A percentile compares a stretch with the other conserved stretches of the same genome.
phyloP scores from a whole-genome alignment of 148 eudicot genomes.

The Bassia scoparia region DNA sequence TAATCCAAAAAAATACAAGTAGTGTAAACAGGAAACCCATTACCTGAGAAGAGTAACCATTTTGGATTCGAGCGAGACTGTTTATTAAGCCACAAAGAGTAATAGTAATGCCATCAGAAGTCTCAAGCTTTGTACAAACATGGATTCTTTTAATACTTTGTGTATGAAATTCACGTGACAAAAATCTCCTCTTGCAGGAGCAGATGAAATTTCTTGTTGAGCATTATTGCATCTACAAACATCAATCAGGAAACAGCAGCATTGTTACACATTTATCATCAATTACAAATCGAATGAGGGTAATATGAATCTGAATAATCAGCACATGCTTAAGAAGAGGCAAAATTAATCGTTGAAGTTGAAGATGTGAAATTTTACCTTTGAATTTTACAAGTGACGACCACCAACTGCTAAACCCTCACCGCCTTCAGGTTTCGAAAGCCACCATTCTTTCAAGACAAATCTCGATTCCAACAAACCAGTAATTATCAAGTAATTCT shows the following conservation, averaged over 20 bases:
- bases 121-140: slow-evolving; percentile 49
- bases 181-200: slow-evolving; percentile 23
- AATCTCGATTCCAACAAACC: slow-evolving; percentile 12
- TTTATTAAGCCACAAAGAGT: slow-evolving; percentile 44
- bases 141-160: slow-evolving; percentile 36
- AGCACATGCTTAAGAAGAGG: too few relatives aligned
- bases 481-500: too few relatives aligned
- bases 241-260: slow-evolving; percentile 1
- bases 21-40: too few relatives aligned
- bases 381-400: slow-evolving; percentile 12
- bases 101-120: slow-evolving; percentile 52
- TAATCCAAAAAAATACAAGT: too few relatives aligned
- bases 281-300: too few relatives aligned
- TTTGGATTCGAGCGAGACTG: slow-evolving; percentile 43
- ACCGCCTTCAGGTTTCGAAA: slow-evolving; percentile 15
- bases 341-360: too few relatives aligned
- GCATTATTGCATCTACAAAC: slow-evolving; percentile 15
- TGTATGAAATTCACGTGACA: slow-evolving; percentile 28
- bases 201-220: neutral
- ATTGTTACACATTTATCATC: too few relatives aligned
- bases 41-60: slow-evolving; percentile 61
- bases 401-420: slow-evolving; percentile 26
- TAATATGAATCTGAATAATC: too few relatives aligned
- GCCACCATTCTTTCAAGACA: slow-evolving; percentile 37
- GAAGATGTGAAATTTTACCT: slow-evolving; percentile 10